These are phyloP conservation scores for Teunomyces pallodes DNA, from an alignment of 805 yeast species.

Conservation along the genomic window DNA sequence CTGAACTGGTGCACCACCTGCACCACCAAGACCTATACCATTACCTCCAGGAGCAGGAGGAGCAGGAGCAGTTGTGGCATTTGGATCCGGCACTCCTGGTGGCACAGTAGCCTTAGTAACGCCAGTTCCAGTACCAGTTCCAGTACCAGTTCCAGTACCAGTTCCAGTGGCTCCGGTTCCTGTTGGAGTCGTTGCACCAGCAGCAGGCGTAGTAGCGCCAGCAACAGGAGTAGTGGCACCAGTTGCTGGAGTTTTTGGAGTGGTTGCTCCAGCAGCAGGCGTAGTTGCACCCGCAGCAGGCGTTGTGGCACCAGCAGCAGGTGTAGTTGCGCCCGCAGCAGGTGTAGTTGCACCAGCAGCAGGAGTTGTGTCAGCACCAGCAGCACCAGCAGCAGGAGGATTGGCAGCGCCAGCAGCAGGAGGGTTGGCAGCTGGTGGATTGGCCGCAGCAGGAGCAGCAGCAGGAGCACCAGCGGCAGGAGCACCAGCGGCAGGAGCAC, in stretches of 20 bases:
- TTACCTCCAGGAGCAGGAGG: conserved; percentile 8
- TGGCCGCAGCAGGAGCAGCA: conserved; percentile 11
- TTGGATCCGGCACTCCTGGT: conserved; percentile 13
- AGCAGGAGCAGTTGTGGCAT: conserved; percentile 14
- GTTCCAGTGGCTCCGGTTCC: conserved; percentile 10
- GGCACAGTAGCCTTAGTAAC: conserved; percentile 11
- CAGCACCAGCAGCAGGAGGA: conserved; percentile 11
- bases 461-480: conserved; percentile 8
- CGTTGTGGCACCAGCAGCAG: conserved; percentile 15
- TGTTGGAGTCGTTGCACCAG: conserved; percentile 11
- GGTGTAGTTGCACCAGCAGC: conserved; percentile 9
- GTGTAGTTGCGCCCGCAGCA: conserved; percentile 16
- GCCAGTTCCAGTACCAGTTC: conserved; percentile 12
- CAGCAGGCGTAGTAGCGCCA: conserved; percentile 11
- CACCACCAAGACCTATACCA: conserved; percentile 6
- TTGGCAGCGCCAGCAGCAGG: conserved; percentile 15
- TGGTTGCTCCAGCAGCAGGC: conserved; percentile 15
- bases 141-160: conserved; percentile 9
- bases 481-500: conserved; percentile 3
- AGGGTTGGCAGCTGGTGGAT: conserved; percentile 12
- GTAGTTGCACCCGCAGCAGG: conserved; percentile 17
- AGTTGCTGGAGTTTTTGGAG: conserved; percentile 11
- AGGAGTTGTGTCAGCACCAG: conserved; percentile 3
- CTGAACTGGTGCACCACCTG: conserved; percentile 3
- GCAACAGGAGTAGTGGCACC: conserved; percentile 16